Evolutionary conservation across 1,139 yeast genomes (phyloP), one percentile per base, ranked within the genome.

Genomic region (Taphrina sp.): DNA sequence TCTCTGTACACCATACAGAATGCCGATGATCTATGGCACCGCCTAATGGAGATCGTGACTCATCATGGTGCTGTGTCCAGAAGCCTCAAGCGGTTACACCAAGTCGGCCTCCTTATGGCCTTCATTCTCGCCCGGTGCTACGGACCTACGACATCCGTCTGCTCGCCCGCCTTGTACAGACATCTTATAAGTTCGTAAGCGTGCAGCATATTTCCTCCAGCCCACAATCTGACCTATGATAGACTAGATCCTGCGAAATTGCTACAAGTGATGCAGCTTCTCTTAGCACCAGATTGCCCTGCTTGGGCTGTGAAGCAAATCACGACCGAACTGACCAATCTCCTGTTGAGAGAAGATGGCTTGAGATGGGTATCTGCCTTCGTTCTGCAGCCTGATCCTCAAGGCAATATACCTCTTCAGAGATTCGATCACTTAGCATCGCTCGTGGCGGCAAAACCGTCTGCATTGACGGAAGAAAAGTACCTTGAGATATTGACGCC

Each of bases 391-490:
- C 46, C 54, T 3, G 39, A 33, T 12, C 12, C 16, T 7, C 26
- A 38, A 8, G 54, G 54, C 16, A 39, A 33, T 14, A 36, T 49
- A 5, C 37, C 54, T 5, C 10, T 49, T 24, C 33, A 49, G 22
- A 20, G 37, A n/a, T 49, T 39, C 17, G 41, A 49, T 10, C 10
- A 22, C 4, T 34, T 49, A 16, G 39, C 54, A 16, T 23, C 16
- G 7, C 39, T 49, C 8, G 37, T 49, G 16, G 44, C 54, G 17
- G 38, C 54, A 7, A 24, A 10, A 12, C 54, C 54, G 3, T n/a
- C 45, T 4, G 23, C n/a, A 3, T 16, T 39, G 24, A 17, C 45
- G n/a, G 24, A 10, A 17, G n/a, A 17, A 3, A 29, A 22, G 1
- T 49, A 49, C 34, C 1, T 49, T 20, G 12, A 5, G 17, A n/a